Conservation (phyloP, 192 early-diverging fungal species). For the Ambispora gerdemannii region DNA sequence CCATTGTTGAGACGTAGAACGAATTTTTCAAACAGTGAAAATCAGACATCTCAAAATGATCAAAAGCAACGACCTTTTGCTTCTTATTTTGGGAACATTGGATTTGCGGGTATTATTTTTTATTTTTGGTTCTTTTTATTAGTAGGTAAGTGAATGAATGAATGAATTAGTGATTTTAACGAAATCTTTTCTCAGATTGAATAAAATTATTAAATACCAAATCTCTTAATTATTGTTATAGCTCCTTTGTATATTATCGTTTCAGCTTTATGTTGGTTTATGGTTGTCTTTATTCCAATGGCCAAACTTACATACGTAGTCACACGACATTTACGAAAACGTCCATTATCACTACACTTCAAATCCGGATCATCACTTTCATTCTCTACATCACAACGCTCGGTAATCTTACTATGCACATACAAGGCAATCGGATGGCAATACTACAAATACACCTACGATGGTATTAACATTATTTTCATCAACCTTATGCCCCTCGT, state of each 20-base stretch:
- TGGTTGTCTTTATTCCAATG: conserved; percentile 91
- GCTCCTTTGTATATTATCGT: conserved; percentile 78
- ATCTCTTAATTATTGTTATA: conserved; percentile 40
- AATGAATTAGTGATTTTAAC: neutral
- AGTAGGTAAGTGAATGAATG: conserved; percentile 40
- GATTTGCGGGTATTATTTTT: conserved; percentile 46
- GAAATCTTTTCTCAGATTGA: neutral
- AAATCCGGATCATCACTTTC: conserved; percentile 49
- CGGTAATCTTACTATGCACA: conserved; percentile 79
- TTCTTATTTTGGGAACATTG: conserved; percentile 34
- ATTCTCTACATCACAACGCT: conserved; percentile 30
- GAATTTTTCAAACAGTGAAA: conserved; percentile 12
- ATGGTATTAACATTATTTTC: conserved; percentile 96
- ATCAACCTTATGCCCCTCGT: conserved; percentile 86
- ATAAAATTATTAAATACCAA: no score
- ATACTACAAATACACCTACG: conserved; percentile 96
- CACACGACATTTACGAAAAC: conserved; percentile 68
- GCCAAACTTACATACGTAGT: conserved; percentile 86
- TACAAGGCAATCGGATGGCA: conserved; percentile 85
- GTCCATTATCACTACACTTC: conserved; percentile 75
- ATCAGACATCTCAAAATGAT: neutral
- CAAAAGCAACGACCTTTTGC: conserved; percentile 29
- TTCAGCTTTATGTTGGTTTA: conserved; percentile 76
- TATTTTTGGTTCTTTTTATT: conserved; percentile 46
- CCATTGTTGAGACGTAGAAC: conserved; percentile 38